Percentiles rank a stretch among this genome's conserved stretches.
These are phyloP conservation scores for Neopestalotiopsis sp. DNA, from an alignment of 2,329 filamentous ascomycete species.

Conservation along the genomic window DNA sequence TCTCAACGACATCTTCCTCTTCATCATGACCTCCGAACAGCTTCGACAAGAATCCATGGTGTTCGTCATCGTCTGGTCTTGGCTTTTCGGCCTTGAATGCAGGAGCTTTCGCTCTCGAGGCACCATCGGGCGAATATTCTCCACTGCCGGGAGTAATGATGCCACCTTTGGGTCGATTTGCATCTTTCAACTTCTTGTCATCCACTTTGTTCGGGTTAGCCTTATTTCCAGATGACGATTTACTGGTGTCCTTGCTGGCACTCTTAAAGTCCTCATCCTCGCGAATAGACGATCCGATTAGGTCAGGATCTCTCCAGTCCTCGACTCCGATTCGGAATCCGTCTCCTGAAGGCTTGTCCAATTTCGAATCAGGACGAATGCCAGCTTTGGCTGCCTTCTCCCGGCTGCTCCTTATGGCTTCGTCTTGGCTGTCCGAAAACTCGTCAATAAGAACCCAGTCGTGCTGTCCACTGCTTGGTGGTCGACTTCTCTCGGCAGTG, in stretches of 20 bases:
- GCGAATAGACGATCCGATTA: conserved; percentile 52
- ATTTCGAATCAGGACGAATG: conserved; percentile 29
- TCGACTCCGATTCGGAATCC: conserved; percentile 83
- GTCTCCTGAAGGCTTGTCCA: conserved; percentile 47
- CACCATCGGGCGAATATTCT: conserved; percentile 61
- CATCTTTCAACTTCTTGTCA: conserved; percentile 32
- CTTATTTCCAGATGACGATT: conserved; percentile 23
- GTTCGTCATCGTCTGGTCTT: conserved; percentile 23
- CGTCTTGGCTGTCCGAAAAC: conserved; percentile 62
- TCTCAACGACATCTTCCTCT: conserved; percentile 32
- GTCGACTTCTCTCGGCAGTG: conserved; percentile 55
- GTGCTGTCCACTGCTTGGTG: conserved; percentile 74
- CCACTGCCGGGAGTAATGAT: conserved; percentile 76
- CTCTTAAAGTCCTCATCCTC: conserved; percentile 30
- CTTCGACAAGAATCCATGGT: conserved; percentile 50
- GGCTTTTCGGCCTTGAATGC: conserved; percentile 26
- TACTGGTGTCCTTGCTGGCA: conserved; percentile 34
- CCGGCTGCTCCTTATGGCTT: conserved; percentile 45
- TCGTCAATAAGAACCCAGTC: conserved; percentile 76
- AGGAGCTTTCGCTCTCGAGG: conserved; percentile 31
- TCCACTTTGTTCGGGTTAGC: conserved; percentile 24
- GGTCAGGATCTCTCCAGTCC: conserved; percentile 83
- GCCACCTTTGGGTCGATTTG: conserved; percentile 59
- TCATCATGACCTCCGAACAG: conserved; percentile 53
- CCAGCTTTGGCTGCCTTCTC: conserved; percentile 40